phyloP scores from a whole-genome alignment of 306 rosid genomes.

The Fagus sylvatica region DNA sequence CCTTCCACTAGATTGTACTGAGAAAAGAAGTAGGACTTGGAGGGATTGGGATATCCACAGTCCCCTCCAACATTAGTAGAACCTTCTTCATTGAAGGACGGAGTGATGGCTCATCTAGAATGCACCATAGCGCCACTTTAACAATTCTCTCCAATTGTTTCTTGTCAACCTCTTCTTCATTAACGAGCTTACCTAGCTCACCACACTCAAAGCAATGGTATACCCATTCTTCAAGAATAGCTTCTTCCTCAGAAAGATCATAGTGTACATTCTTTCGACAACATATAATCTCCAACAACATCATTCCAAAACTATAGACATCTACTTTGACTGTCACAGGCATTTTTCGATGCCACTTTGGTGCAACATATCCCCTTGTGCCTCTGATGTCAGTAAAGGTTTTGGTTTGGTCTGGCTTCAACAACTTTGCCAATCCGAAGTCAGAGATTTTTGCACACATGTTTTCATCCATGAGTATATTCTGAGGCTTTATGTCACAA shows the following conservation, averaged over 20 bases:
- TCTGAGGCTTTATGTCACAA: background rate
- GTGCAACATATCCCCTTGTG: constrained; percentile 33
- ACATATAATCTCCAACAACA: constrained; percentile 20
- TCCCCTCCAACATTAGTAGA: background rate
- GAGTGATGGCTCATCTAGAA: constrained; percentile 28
- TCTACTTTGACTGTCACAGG: constrained; percentile 24
- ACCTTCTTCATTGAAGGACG: background rate
- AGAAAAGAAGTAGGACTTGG: background rate
- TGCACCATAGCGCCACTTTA: constrained; percentile 33
- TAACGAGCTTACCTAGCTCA: background rate
- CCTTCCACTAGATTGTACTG: background rate
- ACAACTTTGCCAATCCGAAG: constrained; percentile 34
- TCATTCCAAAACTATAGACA: constrained; percentile 32
- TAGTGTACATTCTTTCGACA: constrained; percentile 3
- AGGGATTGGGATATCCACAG: too few species aligned
- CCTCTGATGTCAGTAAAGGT: constrained; percentile 19
- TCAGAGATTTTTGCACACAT: constrained; percentile 23
- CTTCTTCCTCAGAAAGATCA: constrained; percentile 19
- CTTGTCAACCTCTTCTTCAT: constrained; percentile 11
- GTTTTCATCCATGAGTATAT: constrained; percentile 29
- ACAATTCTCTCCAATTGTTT: constrained; percentile 21
- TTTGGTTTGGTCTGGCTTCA: constrained; percentile 24
- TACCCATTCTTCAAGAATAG: constrained; percentile 22
- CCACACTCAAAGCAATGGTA: constrained; percentile 9
- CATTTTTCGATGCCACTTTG: constrained; percentile 30